Evolutionary conservation across 202 grass and related monocot species (phyloP), one percentile per base, ranked within the genome.

Genomic region (Brachypodium distachyon): DNA sequence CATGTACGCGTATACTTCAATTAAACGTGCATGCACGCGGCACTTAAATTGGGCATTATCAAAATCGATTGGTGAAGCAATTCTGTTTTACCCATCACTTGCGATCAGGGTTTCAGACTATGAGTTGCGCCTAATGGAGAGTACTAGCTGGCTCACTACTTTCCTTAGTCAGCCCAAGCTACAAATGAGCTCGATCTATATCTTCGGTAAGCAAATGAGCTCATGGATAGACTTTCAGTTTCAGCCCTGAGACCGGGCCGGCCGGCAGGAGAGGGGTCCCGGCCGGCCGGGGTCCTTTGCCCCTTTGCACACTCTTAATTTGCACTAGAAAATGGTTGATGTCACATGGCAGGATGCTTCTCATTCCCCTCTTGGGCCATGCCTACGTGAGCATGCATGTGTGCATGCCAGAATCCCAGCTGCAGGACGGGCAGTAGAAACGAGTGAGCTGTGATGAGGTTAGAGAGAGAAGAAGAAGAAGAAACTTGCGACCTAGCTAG

Each of bases 331-430:
- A 6, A 47, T 31, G 65, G 41, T 67, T 29, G 23, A 40, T 25
- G 62, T 68, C 41, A 68, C 64, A 47, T 47, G 64, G 64, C 8
- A 68, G 64, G 64, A 68, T 47, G 65, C 65, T 68, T 68, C 65
- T 68, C 41, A 68, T 68, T 47, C 65, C 41, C 41, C 9, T 11
- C 41, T 31, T 47, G 65, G 65, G 25, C 41, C 65, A 68, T 47
- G 63, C 64, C 39, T 14, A 19, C 61, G 61, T 9, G 39, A 2
- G 40, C 25, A 25, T 25, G 41, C 65, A 68, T 47, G 65, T 47
- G 41, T 47, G 65, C 65, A 68, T 68, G 41, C 41, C 41, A 68
- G 64, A 36, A 36, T 27, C 21, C 3, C 51, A 54, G 42, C 64
- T 44, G 63, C 16, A 22, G 33, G 61, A 25, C 14, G 28, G 56